Percentiles rank a stretch among this genome's conserved stretches.
Conservation (phyloP, 305 asterid genomes). For the Solanum hybrid region DNA sequence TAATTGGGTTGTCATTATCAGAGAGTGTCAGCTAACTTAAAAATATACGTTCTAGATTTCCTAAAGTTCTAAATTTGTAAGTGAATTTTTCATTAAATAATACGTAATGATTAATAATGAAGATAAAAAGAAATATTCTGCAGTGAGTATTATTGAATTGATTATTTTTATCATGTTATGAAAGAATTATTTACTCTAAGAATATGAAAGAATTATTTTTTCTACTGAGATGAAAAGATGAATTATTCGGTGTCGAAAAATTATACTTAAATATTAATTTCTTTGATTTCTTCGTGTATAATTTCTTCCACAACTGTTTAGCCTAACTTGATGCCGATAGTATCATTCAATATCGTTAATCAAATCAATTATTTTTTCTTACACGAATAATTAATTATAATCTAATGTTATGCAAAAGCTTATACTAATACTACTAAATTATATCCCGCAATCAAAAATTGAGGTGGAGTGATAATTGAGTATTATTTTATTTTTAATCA, state of each 20-base stretch:
- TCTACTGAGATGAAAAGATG: background rate
- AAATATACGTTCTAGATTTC: background rate
- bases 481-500: background rate
- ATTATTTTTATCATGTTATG: background rate
- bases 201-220: background rate
- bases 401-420: background rate
- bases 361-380: background rate
- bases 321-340: background rate
- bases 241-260: too few species aligned
- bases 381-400: background rate
- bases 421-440: background rate
- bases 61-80: too few species aligned
- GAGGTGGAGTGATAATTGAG: background rate
- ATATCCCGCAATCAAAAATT: background rate
- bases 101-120: background rate
- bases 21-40: background rate
- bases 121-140: background rate
- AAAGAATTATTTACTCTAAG: background rate
- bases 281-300: too few species aligned
- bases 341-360: background rate
- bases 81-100: background rate
- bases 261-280: too few species aligned
- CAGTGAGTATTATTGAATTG: background rate
- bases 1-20: background rate
- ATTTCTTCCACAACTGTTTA: too few species aligned